Evolutionary conservation across 2,329 filamentous ascomycete species (phyloP).

Genomic region (Paraphaeosphaeria minitans): DNA sequence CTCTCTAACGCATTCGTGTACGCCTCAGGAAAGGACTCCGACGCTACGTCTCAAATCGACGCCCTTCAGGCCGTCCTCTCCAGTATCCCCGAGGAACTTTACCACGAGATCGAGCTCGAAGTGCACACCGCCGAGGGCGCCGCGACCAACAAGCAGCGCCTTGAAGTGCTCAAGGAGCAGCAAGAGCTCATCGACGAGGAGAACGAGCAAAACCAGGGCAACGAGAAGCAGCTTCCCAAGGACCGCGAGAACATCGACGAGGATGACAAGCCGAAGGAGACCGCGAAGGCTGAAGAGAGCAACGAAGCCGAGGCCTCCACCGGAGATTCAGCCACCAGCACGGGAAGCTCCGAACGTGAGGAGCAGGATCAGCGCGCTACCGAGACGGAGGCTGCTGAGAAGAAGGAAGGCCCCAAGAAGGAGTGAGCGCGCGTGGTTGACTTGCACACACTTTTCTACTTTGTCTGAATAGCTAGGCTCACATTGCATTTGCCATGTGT

Average conservation of each 20-base stretch:
- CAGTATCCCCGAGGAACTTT: slow-evolving; percentile 95
- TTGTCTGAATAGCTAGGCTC: slow-evolving; percentile 24
- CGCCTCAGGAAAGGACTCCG: slow-evolving; percentile 79
- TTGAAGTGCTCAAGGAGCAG: slow-evolving; percentile 98
- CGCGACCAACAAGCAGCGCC: slow-evolving; percentile 97
- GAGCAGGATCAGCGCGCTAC: slow-evolving; percentile 40
- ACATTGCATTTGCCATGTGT: slow-evolving; percentile 2
- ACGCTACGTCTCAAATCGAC: slow-evolving; percentile 88
- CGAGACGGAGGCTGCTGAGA: slow-evolving; percentile 26
- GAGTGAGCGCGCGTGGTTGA: slow-evolving; percentile 9
- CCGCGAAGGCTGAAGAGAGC: slow-evolving; percentile 25
- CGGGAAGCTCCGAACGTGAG: slow-evolving; percentile 38
- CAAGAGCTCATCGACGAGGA: slow-evolving; percentile 98
- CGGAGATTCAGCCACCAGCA: slow-evolving; percentile 25
- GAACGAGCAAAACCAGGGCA: slow-evolving; percentile 83
- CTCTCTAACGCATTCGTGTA: slow-evolving; percentile 99
- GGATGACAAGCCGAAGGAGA: slow-evolving; percentile 70
- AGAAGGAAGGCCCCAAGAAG: slow-evolving; percentile 17
- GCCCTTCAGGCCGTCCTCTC: slow-evolving; percentile 90
- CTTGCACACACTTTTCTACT: slow-evolving; percentile 18
- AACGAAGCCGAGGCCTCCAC: slow-evolving; percentile 42
- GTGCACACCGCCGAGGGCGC: slow-evolving; percentile 96
- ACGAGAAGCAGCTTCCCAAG: slow-evolving; percentile 75
- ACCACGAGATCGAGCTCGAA: slow-evolving; percentile 99
- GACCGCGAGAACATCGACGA: slow-evolving; percentile 95